Evolutionary conservation across 2,329 filamentous ascomycete species (phyloP), one percentile per base, ranked within the genome.

Genomic region (Hypoxylon sp.): DNA sequence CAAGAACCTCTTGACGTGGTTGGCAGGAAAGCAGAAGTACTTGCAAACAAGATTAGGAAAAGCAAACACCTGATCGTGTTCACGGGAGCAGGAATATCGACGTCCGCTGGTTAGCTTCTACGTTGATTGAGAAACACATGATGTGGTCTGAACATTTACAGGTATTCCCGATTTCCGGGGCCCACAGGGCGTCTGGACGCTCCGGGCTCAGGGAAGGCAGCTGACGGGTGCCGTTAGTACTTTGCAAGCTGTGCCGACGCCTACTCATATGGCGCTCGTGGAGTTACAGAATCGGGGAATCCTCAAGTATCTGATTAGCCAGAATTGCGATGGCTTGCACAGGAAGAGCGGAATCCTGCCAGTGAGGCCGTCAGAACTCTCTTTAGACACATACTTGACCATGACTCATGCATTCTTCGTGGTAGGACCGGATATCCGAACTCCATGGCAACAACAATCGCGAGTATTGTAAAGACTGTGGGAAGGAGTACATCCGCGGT

Each of bases 161-260:
- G 82, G 81, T 1, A 84, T 85, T 15, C 81, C 83, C 2, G 83
- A 85, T 53, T 85, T 85, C 58, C 78, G 83, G n/a, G 83, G 82
- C 0, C 82, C 83, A 0, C 78, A 84, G 42, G 83, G 83, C 0
- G 79, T 78, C 3, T 84, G 82, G 83, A 84, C 82, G 0, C 72
- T 84, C 0, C 74, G 76, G 57, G 82, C 82, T 1, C 82, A 84
- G 64, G 81, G 82, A 0, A 75, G 78, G 69, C 65, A 80, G 42
- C 75, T 73, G 1, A 78, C 76, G 0, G 67, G 63, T 7, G 68
- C 75, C 0, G 76, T 77, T 8, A 81, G 73, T 47, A 82, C 82
- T 0, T 59, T 84, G 4, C 79, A 84, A 53, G 82, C 83, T 4
- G 75, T 85, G 17, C 82, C 83, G 0, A 84, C 82, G 1, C 75